Evolutionary conservation across 2,329 filamentous ascomycete genomes (phyloP).

Genomic region (Pestalotiopsis sp.): DNA sequence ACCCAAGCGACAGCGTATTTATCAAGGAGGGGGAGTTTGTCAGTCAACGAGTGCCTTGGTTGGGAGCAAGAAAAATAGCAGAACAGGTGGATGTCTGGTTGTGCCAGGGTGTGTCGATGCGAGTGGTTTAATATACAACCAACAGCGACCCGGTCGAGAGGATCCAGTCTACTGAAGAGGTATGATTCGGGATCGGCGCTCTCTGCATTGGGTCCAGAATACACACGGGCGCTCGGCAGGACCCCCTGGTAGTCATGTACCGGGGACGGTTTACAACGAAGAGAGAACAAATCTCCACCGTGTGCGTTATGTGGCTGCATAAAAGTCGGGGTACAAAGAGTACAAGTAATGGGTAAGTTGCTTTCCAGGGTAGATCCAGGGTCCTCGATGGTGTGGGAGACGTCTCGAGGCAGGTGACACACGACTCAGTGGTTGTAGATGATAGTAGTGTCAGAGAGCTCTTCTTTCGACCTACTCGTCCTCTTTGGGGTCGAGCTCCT

Average conservation of each 20-base stretch:
- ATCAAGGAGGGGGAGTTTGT: slow-evolving; percentile 16
- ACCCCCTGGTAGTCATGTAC: not conserved
- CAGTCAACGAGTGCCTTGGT: not conserved
- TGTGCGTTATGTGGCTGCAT: slow-evolving; percentile 19
- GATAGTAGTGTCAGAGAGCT: not conserved
- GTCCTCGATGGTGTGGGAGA: not conserved
- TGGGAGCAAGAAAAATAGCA: slow-evolving; percentile 12
- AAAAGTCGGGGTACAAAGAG: not conserved
- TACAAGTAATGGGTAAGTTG: not conserved
- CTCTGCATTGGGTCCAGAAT: slow-evolving; percentile 1
- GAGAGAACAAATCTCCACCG: slow-evolving; percentile 16
- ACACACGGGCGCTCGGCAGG: not conserved
- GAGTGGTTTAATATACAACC: slow-evolving; percentile 30
- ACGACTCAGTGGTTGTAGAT: not conserved
- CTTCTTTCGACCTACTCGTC: not conserved
- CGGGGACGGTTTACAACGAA: slow-evolving; percentile 17
- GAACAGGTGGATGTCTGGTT: slow-evolving; percentile 16
- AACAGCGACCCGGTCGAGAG: slow-evolving; percentile 26
- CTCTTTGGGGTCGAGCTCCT: not conserved
- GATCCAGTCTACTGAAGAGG: slow-evolving; percentile 27
- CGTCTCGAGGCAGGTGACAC: not conserved
- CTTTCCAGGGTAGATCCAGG: not conserved
- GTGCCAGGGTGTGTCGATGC: slow-evolving; percentile 15
- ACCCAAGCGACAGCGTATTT: slow-evolving; percentile 23
- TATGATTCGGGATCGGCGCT: slow-evolving; percentile 17